Conservation (phyloP, 2,329 filamentous ascomycete species). For the Cladosporium sp. region DNA sequence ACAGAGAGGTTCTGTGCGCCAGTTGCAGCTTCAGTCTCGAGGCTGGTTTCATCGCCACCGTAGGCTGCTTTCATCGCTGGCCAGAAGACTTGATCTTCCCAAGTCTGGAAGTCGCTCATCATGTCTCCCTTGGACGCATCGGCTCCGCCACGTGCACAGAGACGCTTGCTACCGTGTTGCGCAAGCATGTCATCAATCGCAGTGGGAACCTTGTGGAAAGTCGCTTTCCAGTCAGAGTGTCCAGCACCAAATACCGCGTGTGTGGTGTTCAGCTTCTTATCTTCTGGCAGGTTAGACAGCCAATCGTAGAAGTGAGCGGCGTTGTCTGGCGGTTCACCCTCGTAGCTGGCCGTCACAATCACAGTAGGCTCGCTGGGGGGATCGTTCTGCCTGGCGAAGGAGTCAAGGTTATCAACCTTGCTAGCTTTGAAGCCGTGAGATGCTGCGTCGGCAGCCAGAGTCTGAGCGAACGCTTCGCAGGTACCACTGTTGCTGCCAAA, state of each 20-base stretch:
- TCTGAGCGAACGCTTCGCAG: conserved; percentile 64
- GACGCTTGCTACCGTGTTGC: conserved; percentile 45
- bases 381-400: conserved; percentile 53
- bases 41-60: conserved; percentile 19
- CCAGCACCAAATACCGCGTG: conserved; percentile 71
- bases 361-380: conserved; percentile 58
- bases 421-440: conserved; percentile 56
- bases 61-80: conserved; percentile 42
- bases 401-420: conserved; percentile 54
- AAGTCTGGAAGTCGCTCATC: conserved; percentile 63
- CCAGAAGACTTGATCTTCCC: conserved; percentile 59
- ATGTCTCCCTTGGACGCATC: conserved; percentile 62
- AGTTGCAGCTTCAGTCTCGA: conserved; percentile 13
- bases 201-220: conserved; percentile 64
- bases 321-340: conserved; percentile 70
- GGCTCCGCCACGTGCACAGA: conserved; percentile 50
- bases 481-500: conserved; percentile 74
- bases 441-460: conserved; percentile 55
- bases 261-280: conserved; percentile 50
- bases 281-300: conserved; percentile 51
- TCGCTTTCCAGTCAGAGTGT: conserved; percentile 51
- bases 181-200: conserved; percentile 53
- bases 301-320: conserved; percentile 64
- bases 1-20: conserved; percentile 42
- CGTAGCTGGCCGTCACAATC: conserved; percentile 67